phyloP scores from a whole-genome alignment of 768 basidiomycete species.

The Hygrophorus pudorinus region DNA sequence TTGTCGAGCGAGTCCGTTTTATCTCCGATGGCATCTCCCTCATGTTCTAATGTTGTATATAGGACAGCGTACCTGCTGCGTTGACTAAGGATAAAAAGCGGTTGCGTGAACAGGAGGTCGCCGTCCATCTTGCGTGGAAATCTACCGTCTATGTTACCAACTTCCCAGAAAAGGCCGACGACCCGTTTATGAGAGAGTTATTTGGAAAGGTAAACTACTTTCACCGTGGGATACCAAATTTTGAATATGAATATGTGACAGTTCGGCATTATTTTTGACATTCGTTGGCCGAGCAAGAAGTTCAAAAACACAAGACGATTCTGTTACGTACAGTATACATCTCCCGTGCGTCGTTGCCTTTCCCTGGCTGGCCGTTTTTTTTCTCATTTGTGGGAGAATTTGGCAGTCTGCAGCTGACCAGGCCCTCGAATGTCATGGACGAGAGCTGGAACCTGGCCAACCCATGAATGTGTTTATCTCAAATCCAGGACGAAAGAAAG shows the following conservation, averaged over 20 bases:
- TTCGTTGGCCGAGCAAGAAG: conserved; percentile 97
- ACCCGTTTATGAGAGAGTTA: conserved; percentile 59
- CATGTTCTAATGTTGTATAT: conserved; percentile 5
- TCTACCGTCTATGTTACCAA: conserved; percentile 95
- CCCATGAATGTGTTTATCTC: conserved; percentile 75
- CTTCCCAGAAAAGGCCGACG: conserved; percentile 81
- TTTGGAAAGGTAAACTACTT: conserved; percentile 58
- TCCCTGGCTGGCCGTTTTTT: not conserved
- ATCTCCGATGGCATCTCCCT: not conserved
- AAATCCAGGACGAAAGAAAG: conserved; percentile 82
- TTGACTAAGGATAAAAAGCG: conserved; percentile 94
- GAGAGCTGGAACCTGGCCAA: conserved; percentile 60
- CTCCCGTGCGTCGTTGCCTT: conserved; percentile 50
- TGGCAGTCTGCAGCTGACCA: conserved; percentile 56
- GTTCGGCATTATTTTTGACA: conserved; percentile 90
- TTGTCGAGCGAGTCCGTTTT: conserved; percentile 47
- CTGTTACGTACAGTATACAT: conserved; percentile 87
- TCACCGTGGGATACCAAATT: not conserved
- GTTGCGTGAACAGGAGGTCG: conserved; percentile 62
- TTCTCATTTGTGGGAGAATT: not conserved
- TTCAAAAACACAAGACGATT: conserved; percentile 87
- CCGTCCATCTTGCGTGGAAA: conserved; percentile 86
- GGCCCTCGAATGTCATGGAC: conserved; percentile 73
- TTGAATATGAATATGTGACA: conserved; percentile 21
- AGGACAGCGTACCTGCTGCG: conserved; percentile 80